phyloP scores from a whole-genome alignment of 1,284 basidiomycete species.

The Tilletia horrida region DNA sequence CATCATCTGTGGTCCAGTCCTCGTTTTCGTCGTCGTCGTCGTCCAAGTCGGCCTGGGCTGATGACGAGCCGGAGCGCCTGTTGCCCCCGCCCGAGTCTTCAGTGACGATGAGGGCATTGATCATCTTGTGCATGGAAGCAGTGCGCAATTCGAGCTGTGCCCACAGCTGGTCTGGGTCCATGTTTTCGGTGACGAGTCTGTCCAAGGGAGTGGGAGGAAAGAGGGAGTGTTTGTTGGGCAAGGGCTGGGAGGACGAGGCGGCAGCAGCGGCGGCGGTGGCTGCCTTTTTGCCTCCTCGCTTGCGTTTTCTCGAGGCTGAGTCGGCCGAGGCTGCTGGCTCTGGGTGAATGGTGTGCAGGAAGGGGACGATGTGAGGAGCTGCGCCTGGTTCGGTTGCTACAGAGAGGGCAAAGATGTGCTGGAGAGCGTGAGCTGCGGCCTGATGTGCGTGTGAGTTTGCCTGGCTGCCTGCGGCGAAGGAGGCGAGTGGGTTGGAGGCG shows the following conservation, averaged over 20 bases:
- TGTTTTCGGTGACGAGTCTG: constrained; percentile 73
- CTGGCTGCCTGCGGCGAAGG: background rate
- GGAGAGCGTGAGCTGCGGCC: constrained; percentile 24
- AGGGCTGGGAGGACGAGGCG: constrained; percentile 29
- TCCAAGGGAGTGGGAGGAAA: constrained; percentile 71
- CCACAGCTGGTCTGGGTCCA: constrained; percentile 87
- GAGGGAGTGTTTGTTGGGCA: constrained; percentile 38
- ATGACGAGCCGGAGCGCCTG: too few relatives aligned
- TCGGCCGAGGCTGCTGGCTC: constrained; percentile 62
- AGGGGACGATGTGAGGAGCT: constrained; percentile 65
- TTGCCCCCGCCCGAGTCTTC: constrained; percentile 56
- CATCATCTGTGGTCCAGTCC: constrained; percentile 30
- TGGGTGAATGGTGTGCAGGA: constrained; percentile 65
- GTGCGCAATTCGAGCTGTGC: constrained; percentile 60
- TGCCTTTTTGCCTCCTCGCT: constrained; percentile 59
- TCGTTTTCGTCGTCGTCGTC: background rate
- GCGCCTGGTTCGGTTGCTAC: constrained; percentile 65
- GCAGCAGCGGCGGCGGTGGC: constrained; percentile 19
- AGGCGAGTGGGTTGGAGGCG: background rate
- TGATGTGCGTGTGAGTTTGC: background rate
- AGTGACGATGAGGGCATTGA: constrained; percentile 52
- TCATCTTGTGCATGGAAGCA: constrained; percentile 32
- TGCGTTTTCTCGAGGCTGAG: constrained; percentile 59
- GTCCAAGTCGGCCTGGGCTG: background rate
- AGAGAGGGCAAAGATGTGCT: constrained; percentile 37